These are phyloP conservation scores for Monilinia polystroma DNA, from an alignment of 2,329 filamentous ascomycete genomes.

Conservation along the genomic window DNA sequence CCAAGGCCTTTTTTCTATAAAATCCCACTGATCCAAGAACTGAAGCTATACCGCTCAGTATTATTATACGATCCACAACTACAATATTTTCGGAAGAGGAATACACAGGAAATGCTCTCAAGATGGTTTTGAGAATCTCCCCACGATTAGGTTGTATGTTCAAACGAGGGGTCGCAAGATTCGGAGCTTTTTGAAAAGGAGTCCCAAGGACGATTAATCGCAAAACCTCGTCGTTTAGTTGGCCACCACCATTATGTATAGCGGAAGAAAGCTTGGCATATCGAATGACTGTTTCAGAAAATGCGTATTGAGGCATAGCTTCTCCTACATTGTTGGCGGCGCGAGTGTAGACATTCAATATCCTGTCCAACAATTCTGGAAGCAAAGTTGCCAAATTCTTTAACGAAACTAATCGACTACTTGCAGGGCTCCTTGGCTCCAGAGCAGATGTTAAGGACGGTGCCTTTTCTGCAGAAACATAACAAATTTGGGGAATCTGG, in stretches of 20 bases:
- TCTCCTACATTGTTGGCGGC: constrained; percentile 63
- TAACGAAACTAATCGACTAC: constrained; percentile 42
- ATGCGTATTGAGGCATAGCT: constrained; percentile 66
- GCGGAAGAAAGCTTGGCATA: constrained; percentile 69
- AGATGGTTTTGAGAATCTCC: constrained; percentile 63
- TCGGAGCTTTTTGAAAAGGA: constrained; percentile 50
- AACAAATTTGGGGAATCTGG: constrained; percentile 61
- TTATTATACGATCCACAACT: constrained; percentile 71
- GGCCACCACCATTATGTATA: constrained; percentile 64
- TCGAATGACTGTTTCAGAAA: constrained; percentile 71
- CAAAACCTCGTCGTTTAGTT: constrained; percentile 59
- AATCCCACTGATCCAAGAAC: constrained; percentile 78
- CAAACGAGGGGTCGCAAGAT: constrained; percentile 52
- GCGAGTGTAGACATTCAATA: constrained; percentile 70
- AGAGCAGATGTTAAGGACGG: constrained; percentile 27
- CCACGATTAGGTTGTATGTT: constrained; percentile 57
- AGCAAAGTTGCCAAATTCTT: constrained; percentile 58
- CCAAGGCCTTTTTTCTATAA: constrained; percentile 85
- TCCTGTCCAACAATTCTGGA: constrained; percentile 73
- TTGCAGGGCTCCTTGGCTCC: constrained; percentile 39
- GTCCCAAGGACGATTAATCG: constrained; percentile 65
- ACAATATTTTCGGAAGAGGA: constrained; percentile 64
- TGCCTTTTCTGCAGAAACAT: constrained; percentile 39
- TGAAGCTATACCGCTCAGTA: constrained; percentile 83
- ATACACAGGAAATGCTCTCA: constrained; percentile 68